Evolutionary conservation across 2,329 filamentous ascomycete genomes (phyloP).

Genomic region (Paracamarosporium sp.): DNA sequence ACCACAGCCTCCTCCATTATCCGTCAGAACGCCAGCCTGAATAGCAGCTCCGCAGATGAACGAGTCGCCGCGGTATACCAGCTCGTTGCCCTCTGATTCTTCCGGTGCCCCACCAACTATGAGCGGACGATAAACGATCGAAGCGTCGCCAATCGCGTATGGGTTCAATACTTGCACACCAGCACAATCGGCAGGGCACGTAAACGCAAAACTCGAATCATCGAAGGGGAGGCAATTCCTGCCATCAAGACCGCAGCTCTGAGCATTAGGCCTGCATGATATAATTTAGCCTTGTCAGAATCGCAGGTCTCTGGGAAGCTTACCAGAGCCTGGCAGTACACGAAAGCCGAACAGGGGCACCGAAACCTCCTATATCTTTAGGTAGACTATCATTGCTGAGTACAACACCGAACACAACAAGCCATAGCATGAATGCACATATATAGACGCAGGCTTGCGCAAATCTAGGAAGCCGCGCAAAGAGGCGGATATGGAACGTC

Average conservation of each 20-base stretch:
- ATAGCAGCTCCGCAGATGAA: constrained; percentile 47
- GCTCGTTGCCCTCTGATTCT: constrained; percentile 15
- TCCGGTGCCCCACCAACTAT: constrained; percentile 68
- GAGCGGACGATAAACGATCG: constrained; percentile 69
- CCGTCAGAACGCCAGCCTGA: constrained; percentile 38
- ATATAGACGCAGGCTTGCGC: constrained; percentile 64
- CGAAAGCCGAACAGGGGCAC: constrained; percentile 68
- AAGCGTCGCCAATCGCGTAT: constrained; percentile 62
- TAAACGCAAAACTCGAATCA: constrained; percentile 59
- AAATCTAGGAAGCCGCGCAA: constrained; percentile 64
- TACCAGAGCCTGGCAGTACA: constrained; percentile 75
- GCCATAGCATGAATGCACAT: constrained; percentile 68
- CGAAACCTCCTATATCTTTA: constrained; percentile 70
- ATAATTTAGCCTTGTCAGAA: constrained; percentile 10
- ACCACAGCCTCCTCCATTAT: constrained; percentile 42
- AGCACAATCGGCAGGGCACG: constrained; percentile 63
- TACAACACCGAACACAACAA: constrained; percentile 71
- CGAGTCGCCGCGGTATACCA: constrained; percentile 44
- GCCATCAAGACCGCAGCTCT: constrained; percentile 60
- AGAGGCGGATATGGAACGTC: constrained; percentile 66
- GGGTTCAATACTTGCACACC: constrained; percentile 57
- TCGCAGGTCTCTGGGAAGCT: background rate
- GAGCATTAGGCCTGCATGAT: constrained; percentile 33
- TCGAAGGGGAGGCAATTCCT: constrained; percentile 63
- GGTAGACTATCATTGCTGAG: constrained; percentile 65